Conservation (phyloP, 139 green algal species). For the Picochlorum costavermella region DNA sequence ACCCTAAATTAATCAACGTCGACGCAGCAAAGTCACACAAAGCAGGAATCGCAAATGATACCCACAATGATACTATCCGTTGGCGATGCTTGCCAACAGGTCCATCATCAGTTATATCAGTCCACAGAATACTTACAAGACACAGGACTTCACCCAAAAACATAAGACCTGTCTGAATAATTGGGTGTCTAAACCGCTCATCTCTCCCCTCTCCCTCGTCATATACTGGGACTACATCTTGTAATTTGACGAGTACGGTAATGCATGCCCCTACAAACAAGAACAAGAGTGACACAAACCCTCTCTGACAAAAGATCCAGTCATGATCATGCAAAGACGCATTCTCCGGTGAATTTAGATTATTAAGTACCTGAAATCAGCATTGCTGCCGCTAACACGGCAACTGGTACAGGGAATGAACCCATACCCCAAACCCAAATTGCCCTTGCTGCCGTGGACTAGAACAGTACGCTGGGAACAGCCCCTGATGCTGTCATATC, state of each 20-base stretch:
- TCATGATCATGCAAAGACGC: too few species aligned
- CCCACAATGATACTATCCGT: conserved; percentile 12
- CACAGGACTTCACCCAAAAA: conserved; percentile 70
- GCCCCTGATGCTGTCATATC: too few species aligned
- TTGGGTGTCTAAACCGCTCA: conserved; percentile 62
- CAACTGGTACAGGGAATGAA: neutral
- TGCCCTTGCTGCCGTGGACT: too few species aligned
- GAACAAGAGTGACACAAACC: too few species aligned
- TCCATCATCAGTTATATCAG: neutral
- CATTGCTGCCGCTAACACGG: conserved; percentile 27
- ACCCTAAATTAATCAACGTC: conserved; percentile 75
- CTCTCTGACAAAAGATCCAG: too few species aligned
- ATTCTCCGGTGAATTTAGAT: too few species aligned
- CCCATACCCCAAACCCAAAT: too few species aligned
- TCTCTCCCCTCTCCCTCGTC: conserved; percentile 26
- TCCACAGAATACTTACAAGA: conserved; percentile 11
- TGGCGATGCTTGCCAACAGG: neutral
- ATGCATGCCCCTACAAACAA: conserved; percentile 56
- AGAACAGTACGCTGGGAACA: too few species aligned
- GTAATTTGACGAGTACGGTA: conserved; percentile 75
- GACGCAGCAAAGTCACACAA: conserved; percentile 67
- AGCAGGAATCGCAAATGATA: conserved; percentile 59
- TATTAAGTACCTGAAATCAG: conserved; percentile 18
- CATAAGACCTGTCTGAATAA: conserved; percentile 67
- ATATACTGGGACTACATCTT: conserved; percentile 60